Base-by-base conservation (phyloP, 2,329 filamentous ascomycete species). In the Stagonosporopsis cucurbitacearum region DNA sequence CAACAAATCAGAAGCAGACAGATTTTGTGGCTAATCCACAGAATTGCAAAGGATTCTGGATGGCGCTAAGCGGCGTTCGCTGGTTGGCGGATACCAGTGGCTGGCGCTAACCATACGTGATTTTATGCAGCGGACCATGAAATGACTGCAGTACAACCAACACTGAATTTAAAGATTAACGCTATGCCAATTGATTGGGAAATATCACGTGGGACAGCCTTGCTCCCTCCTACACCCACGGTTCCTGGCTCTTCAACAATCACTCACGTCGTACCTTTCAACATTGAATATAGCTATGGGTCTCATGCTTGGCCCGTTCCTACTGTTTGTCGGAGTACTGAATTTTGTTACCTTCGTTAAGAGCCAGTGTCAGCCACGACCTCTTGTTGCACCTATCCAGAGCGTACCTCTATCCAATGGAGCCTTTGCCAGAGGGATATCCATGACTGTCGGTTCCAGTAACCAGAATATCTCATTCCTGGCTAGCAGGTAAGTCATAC, bases 391-490 rank as follows among this genome's bases (percentile, higher is more conserved):
- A 41, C 33, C 47, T 49, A 59, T 58, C 13, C 40, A 59, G 40
- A 59, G 53, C 54, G 55, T 59, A 43, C 53, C 52, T 51, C 44
- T 61, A 15, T 35, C 55, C 23, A 63, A 63, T 20, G 20, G 50
- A 53, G 57, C 56, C 25, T 48, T 35, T 33, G 43, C 54, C 28
- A 48, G 57, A 43, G 57, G 58, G 2, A 46, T 64, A 32, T 60
- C 50, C 15, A 55, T 64, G 36, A 35, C 51, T 20, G 46, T 65
- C n/a, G 54, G 61, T 35, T 60, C 60, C 15, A 54, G 51, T 17
- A 25, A 47, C 13, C 59, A 64, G 40, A 64, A 62, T 41, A 58
- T 65, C 20, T 59, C 58, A 28, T 47, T 64, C 28, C 54, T 65
- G 17, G 52, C 58, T 46, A 60, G 44, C 36, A 46, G 49, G 63